Conservation (phyloP, 169 alveolate genomes). For the Plasmodium coatneyi region DNA sequence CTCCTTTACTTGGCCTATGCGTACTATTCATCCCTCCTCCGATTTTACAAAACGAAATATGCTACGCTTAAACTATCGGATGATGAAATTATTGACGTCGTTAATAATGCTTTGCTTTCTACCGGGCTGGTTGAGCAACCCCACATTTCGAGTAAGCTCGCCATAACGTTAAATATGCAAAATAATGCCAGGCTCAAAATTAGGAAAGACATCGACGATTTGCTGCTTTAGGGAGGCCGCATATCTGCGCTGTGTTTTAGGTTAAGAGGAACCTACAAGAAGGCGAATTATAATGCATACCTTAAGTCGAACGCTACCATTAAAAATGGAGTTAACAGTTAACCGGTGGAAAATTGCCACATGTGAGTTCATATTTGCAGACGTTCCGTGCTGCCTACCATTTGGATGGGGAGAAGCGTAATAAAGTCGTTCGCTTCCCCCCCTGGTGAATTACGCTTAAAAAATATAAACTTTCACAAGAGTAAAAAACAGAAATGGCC, state of each 20-base stretch:
- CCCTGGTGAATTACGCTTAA: not conserved
- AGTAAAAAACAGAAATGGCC: not conserved
- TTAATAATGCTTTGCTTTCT: slow-evolving; percentile 54
- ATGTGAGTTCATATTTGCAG: not conserved
- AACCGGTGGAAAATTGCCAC: not conserved
- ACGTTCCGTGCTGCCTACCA: not conserved
- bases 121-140: slow-evolving; percentile 76
- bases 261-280: not conserved
- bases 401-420: not conserved
- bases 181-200: slow-evolving; percentile 68
- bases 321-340: not conserved
- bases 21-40: slow-evolving; percentile 60
- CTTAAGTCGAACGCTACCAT: not conserved
- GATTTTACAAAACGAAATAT: slow-evolving; percentile 74
- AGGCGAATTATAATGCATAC: slow-evolving; percentile 5
- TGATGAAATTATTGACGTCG: slow-evolving; percentile 75
- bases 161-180: slow-evolving; percentile 72
- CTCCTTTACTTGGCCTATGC: slow-evolving; percentile 69
- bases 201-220: slow-evolving; percentile 59
- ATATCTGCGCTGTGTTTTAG: not conserved
- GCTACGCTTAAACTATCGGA: slow-evolving; percentile 45
- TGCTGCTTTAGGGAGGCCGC: not conserved
- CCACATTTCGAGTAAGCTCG: slow-evolving; percentile 61
- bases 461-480: not conserved
- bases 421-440: not conserved